Conservation (phyloP, 2,329 filamentous ascomycete genomes). For the Monosporascus sp. region DNA sequence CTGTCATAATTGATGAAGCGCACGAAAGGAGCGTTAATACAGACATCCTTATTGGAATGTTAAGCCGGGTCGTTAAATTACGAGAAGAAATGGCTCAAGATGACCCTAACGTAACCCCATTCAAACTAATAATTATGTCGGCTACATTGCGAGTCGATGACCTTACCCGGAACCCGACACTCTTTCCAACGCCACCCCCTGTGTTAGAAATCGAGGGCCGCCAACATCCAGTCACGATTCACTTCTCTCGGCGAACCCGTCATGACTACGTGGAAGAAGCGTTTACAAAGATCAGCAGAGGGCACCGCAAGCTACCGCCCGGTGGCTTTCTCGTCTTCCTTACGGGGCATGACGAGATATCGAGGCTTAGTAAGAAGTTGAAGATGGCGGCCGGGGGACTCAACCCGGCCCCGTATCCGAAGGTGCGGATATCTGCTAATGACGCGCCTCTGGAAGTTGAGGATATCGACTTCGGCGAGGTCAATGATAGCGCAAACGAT, state of each 20-base stretch:
- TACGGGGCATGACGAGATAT: conserved; percentile 90
- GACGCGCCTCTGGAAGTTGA: conserved; percentile 79
- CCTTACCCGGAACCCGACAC: conserved; percentile 73
- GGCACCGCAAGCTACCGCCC: conserved; percentile 82
- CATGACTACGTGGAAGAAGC: conserved; percentile 88
- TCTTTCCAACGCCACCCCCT: conserved; percentile 76
- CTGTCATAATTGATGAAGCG: conserved; percentile 91
- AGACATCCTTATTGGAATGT: conserved; percentile 95
- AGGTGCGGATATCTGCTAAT: conserved; percentile 68
- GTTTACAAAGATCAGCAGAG: conserved; percentile 79
- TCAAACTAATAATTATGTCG: conserved; percentile 98
- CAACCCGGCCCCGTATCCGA: conserved; percentile 53
- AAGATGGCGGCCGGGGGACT: conserved; percentile 61
- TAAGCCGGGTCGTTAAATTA: conserved; percentile 85
- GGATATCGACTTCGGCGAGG: conserved; percentile 75
- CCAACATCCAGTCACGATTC: conserved; percentile 83
- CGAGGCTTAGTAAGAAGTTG: conserved; percentile 72
- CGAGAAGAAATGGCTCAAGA: conserved; percentile 70
- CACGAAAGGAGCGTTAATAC: conserved; percentile 98
- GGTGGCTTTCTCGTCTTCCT: conserved; percentile 92
- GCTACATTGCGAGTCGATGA: conserved; percentile 89
- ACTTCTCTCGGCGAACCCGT: conserved; percentile 79
- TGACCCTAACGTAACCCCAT: conserved; percentile 63
- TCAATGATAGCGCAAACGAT: conserved; percentile 63
- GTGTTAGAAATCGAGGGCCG: conserved; percentile 86